phyloP scores from a whole-genome alignment of 495 filamentous ascomycete genomes.

The Aspergillus coremiiformis region DNA sequence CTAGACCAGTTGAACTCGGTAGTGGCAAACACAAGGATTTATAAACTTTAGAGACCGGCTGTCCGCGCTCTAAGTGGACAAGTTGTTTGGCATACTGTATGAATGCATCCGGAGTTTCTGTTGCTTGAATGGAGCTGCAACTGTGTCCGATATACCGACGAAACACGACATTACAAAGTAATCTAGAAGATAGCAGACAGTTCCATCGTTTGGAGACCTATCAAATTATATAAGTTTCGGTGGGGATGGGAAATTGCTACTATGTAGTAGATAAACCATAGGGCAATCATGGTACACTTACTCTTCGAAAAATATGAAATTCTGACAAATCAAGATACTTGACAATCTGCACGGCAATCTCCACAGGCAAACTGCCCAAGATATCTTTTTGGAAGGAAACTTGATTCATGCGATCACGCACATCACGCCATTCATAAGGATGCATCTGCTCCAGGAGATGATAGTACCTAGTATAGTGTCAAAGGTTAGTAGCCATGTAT shows the following conservation, averaged over 20 bases:
- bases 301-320: conserved; percentile 22
- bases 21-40: neutral
- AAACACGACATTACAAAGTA: conserved; percentile 12
- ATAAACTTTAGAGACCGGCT: conserved; percentile 3
- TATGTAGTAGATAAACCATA: no score
- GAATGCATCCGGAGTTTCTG: conserved; percentile 3
- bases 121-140: neutral
- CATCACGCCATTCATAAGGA: conserved; percentile 27
- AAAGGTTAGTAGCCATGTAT: neutral
- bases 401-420: conserved; percentile 16
- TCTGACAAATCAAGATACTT: conserved; percentile 20
- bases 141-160: conserved; percentile 8
- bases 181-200: conserved; percentile 20
- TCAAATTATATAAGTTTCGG: neutral
- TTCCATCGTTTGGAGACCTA: conserved; percentile 32
- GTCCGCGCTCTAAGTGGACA: conserved; percentile 17
- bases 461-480: conserved; percentile 18
- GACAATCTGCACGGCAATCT: conserved; percentile 23
- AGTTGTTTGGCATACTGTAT: conserved; percentile 14
- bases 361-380: conserved; percentile 25
- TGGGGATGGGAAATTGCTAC: neutral
- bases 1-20: neutral
- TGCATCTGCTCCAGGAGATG: conserved; percentile 24
- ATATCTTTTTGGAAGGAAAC: conserved; percentile 28
- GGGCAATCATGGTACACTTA: no score